Base-by-base conservation (phyloP, 1,284 basidiomycete species). In the Melampsora larici-populina region DNA sequence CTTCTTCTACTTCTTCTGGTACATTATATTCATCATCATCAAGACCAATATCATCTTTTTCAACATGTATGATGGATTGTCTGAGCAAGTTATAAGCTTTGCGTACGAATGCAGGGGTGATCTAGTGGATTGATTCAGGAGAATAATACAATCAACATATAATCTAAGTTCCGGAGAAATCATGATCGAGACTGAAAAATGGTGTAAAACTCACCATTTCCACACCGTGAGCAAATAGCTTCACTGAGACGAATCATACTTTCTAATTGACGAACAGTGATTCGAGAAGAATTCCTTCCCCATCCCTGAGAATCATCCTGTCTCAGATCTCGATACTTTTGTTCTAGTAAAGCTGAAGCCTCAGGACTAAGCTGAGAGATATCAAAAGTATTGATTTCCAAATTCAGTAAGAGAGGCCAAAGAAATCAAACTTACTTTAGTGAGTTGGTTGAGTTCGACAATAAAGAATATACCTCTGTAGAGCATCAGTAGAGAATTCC, bases 41-140 rank as follows among this genome's bases (percentile, higher is more conserved):
- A 82, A 99, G 93, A 83, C 95, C 93, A 82, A 99, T 91, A 82
- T 99, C 96, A 83, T 99, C 97, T 85, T 98, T 94, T 84, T 99
- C 97, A 80, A 99, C 96, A 82, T 99, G 97, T 82, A 99, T 98
- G 85, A 99, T 99, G 2, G 95, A 98, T 84, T 98, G 94, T 49
- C 92, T 89, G 26, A 99, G 87, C 17, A 99, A 89, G 36, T 89
- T 90, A 85, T 93, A 98, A 1, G 97, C 96, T 85, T 99, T 97
- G 40, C 93, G 89, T 21, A 99, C 97, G 83, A 97, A 97, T 0
- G 88, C 90, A 0, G 95, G 94, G 0, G 89, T 91, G 80, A 97
- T 97, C 90, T 93, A 81, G 5, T 43, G 7, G 15, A 36, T 36
- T 36, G 36, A 36, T 4, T 36, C 36, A 58, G 4, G 51, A 21